phyloP scores from a whole-genome alignment of 805 yeast species.

The Hanseniaspora lachancei region DNA sequence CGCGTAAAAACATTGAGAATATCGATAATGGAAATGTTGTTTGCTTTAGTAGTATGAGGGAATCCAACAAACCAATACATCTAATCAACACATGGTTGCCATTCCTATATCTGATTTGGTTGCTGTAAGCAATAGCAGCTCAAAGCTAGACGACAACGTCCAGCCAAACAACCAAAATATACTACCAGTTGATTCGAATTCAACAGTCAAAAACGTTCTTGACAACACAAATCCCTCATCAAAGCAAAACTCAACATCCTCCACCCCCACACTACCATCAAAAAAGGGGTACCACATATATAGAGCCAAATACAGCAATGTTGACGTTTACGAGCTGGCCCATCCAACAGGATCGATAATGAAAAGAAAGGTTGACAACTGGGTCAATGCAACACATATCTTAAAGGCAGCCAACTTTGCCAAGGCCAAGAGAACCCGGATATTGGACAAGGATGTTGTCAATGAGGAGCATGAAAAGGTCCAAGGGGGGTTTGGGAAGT shows the following conservation, averaged over 20 bases:
- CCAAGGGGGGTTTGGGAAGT: conserved; percentile 94
- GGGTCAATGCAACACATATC: conserved; percentile 93
- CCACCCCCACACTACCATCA: background rate
- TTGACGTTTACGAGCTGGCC: conserved; percentile 69
- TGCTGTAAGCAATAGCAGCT: background rate
- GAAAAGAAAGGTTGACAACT: conserved; percentile 64
- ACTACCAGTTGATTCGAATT: too few species aligned
- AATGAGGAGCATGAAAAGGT: conserved; percentile 80
- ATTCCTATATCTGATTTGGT: background rate
- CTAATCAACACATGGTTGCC: background rate
- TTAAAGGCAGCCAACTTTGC: conserved; percentile 88
- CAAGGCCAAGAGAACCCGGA: conserved; percentile 84
- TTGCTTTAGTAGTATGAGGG: background rate
- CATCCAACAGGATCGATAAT: conserved; percentile 59
- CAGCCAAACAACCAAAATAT: background rate
- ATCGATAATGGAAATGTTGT: background rate
- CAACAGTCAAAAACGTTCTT: background rate
- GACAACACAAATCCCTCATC: background rate
- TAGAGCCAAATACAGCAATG: conserved; percentile 68
- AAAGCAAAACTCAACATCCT: background rate
- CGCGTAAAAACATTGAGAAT: background rate
- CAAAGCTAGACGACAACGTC: background rate
- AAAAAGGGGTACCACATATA: conserved; percentile 33
- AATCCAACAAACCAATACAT: background rate
- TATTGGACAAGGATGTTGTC: conserved; percentile 87